phyloP scores from a whole-genome alignment of 306 rosid species.

The Datisca glomerata region DNA sequence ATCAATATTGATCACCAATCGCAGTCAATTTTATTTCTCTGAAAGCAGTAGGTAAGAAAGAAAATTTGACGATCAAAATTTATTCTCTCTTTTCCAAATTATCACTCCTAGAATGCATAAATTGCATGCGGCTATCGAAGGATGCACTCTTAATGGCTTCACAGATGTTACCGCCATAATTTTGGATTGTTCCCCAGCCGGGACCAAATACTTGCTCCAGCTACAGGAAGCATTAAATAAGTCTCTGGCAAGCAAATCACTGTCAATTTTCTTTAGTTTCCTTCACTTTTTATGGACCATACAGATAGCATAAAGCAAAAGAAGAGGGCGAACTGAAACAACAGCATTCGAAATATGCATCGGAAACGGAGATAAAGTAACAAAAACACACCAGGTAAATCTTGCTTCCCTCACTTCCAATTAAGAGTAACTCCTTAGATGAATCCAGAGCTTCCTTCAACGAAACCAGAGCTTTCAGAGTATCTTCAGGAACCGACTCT shows the following conservation, averaged over 20 bases:
- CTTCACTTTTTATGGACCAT: conserved; percentile 14
- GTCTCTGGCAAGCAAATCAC: not conserved
- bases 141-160: too few relatives aligned
- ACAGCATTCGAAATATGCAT: not conserved
- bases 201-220: conserved; percentile 3
- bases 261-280: conserved; percentile 1
- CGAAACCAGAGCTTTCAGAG: conserved; percentile 34
- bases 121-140: too few relatives aligned
- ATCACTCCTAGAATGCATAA: not conserved
- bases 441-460: conserved; percentile 58
- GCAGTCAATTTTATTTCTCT: too few relatives aligned
- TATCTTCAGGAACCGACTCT: conserved; percentile 23
- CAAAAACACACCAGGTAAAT: conserved; percentile 58
- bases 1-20: too few relatives aligned
- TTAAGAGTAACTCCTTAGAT: conserved; percentile 53
- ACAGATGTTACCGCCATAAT: too few relatives aligned
- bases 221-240: conserved; percentile 1
- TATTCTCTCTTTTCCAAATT: not conserved
- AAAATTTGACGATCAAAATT: too few relatives aligned
- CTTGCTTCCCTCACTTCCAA: conserved; percentile 75
- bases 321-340: not conserved
- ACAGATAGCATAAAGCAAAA: conserved; percentile 3
- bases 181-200: too few relatives aligned
- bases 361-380: too few relatives aligned
- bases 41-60: too few relatives aligned